Conservation (phyloP, 177 flowering plant species). For the Telopea speciosissima region DNA sequence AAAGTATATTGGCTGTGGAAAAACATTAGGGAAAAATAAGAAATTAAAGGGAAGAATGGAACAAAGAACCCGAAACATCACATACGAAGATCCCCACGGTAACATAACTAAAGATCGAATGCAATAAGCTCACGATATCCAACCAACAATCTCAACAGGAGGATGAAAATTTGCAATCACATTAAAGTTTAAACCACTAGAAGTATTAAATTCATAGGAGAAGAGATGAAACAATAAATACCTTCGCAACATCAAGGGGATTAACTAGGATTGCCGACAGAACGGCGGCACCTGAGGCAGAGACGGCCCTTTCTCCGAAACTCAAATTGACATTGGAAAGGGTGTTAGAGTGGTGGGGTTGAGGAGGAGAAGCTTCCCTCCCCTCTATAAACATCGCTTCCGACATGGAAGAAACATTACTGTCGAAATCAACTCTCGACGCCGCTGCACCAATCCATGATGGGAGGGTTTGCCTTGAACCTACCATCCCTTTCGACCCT, state of each 20-base stretch:
- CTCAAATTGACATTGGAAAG: slow-evolving; percentile 38
- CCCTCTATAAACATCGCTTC: slow-evolving; percentile 17
- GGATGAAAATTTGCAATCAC: no score
- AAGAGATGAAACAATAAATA: slow-evolving; percentile 11
- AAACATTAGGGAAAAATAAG: no score
- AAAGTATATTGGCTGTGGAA: no score
- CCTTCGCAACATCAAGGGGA: slow-evolving; percentile 95
- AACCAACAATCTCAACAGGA: no score
- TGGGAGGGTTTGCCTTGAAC: slow-evolving; percentile 23
- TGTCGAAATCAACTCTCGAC: slow-evolving; percentile 24
- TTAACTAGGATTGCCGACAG: slow-evolving; percentile 78
- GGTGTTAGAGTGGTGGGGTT: slow-evolving; percentile 8
- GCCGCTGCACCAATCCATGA: slow-evolving; percentile 38
- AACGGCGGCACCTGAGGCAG: slow-evolving; percentile 90
- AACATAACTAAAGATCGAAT: no score
- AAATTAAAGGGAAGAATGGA: no score
- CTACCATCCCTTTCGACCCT: slow-evolving; percentile 22
- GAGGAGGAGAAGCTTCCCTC: slow-evolving; percentile 10
- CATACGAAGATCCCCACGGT: no score
- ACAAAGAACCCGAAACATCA: no score
- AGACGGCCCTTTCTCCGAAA: slow-evolving; percentile 54
- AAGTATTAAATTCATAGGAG: no score
- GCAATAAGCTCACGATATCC: no score
- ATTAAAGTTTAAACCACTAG: no score
- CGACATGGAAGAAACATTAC: slow-evolving; percentile 19